These are phyloP conservation scores for Colletotrichum gloeosporioides DNA, from an alignment of 2,329 filamentous ascomycete genomes.

Conservation along the genomic window DNA sequence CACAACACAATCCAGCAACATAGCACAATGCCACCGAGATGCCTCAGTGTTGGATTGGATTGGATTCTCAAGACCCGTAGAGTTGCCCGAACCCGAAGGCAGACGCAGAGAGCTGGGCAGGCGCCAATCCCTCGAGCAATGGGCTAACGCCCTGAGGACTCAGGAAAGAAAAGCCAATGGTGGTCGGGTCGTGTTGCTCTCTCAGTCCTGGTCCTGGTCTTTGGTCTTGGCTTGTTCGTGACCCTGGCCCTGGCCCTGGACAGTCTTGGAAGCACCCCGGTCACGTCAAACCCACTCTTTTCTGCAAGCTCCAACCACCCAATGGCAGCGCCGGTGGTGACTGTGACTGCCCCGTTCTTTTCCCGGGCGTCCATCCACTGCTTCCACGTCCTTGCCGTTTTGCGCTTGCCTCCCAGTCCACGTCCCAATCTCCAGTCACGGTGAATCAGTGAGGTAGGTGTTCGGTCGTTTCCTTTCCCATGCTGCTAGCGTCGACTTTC, in stretches of 20 bases:
- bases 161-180: background rate
- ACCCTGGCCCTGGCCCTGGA: background rate
- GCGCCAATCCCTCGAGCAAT: background rate
- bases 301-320: conserved; percentile 18
- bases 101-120: background rate
- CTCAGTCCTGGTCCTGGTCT: background rate
- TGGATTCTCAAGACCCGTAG: background rate
- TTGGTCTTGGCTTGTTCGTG: background rate
- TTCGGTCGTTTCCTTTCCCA: background rate
- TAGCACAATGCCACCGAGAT: background rate
- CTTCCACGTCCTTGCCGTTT: background rate
- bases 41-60: background rate
- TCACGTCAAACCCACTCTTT: conserved; percentile 14
- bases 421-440: background rate
- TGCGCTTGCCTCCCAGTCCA: background rate
- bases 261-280: background rate
- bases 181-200: background rate
- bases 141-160: too few relatives aligned
- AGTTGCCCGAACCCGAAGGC: background rate
- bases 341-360: background rate
- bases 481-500: background rate
- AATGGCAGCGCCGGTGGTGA: background rate
- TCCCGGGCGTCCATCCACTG: background rate
- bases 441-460: background rate
- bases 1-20: background rate